A percentile compares a stretch with the other conserved stretches of the same genome.
These are phyloP conservation scores for Penicillium occitanis DNA, from an alignment of 2,329 filamentous ascomycete species.

Conservation along the genomic window DNA sequence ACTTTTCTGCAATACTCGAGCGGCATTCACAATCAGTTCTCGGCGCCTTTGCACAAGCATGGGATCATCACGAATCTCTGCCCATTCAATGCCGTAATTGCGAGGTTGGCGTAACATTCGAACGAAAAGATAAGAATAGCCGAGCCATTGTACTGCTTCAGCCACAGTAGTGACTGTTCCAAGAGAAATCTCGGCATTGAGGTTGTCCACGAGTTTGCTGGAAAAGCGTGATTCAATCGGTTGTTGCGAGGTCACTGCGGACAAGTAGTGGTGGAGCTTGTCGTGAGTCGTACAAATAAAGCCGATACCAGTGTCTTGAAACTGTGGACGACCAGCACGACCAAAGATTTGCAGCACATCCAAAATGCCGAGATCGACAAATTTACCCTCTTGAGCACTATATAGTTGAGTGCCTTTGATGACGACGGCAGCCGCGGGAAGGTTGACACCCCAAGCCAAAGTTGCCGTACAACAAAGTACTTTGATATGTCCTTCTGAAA, in stretches of 20 bases:
- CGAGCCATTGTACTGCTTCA: slow-evolving; percentile 95
- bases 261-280: slow-evolving; percentile 85
- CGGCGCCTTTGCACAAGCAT: slow-evolving; percentile 81
- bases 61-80: slow-evolving; percentile 84
- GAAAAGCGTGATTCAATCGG: slow-evolving; percentile 98
- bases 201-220: slow-evolving; percentile 87
- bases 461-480: slow-evolving; percentile 98
- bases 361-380: slow-evolving; percentile 91
- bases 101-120: slow-evolving; percentile 91
- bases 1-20: slow-evolving; percentile 79
- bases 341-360: slow-evolving; percentile 98
- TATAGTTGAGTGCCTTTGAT: slow-evolving; percentile 99
- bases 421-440: slow-evolving; percentile 91
- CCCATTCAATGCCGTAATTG: slow-evolving; percentile 93
- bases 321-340: slow-evolving; percentile 95
- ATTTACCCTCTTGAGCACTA: slow-evolving; percentile 93
- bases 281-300: slow-evolving; percentile 98
- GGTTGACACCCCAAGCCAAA: slow-evolving; percentile 96
- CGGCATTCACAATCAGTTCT: slow-evolving; percentile 84
- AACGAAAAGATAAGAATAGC: slow-evolving; percentile 96
- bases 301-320: slow-evolving; percentile 94
- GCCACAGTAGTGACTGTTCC: slow-evolving; percentile 93
- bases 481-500: slow-evolving; percentile 87
- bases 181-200: slow-evolving; percentile 91
- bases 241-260: slow-evolving; percentile 90